Percentiles rank a stretch among this genome's conserved stretches.
Evolutionary conservation across 2,329 filamentous ascomycete species (phyloP).

Genomic region (Trichophyton rubrum): DNA sequence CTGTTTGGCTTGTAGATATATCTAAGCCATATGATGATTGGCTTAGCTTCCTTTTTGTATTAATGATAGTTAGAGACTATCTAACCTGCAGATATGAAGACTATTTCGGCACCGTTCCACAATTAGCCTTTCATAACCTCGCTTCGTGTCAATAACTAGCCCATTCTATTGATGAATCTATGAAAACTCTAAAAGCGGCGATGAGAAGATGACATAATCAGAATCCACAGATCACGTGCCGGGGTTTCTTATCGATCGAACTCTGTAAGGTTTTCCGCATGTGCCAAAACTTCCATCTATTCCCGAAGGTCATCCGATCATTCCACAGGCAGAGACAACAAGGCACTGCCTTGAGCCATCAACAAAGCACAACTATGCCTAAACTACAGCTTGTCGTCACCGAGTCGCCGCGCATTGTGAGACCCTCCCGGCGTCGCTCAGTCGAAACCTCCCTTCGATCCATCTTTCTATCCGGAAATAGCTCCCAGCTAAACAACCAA

Average conservation of each 20-base stretch:
- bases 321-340: not conserved
- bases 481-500: not conserved
- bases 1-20: conserved; percentile 42
- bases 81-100: not conserved
- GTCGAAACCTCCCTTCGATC: not conserved
- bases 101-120: not conserved
- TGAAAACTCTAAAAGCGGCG: not conserved
- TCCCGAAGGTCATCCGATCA: not conserved
- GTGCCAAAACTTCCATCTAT: not conserved
- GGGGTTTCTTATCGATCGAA: not conserved
- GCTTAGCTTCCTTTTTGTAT: not conserved
- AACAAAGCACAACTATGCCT: conserved; percentile 24
- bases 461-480: conserved; percentile 1
- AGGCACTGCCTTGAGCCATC: not conserved
- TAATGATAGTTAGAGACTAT: not conserved
- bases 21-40: not conserved
- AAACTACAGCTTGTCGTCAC: conserved; percentile 28
- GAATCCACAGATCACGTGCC: not conserved
- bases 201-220: not conserved
- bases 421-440: conserved; percentile 12
- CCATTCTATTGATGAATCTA: not conserved
- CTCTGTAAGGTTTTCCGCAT: not conserved
- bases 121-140: not conserved
- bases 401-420: conserved; percentile 33
- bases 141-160: not conserved